These are phyloP conservation scores for Cercophora samala DNA, from an alignment of 495 filamentous ascomycete species.

Conservation along the genomic window DNA sequence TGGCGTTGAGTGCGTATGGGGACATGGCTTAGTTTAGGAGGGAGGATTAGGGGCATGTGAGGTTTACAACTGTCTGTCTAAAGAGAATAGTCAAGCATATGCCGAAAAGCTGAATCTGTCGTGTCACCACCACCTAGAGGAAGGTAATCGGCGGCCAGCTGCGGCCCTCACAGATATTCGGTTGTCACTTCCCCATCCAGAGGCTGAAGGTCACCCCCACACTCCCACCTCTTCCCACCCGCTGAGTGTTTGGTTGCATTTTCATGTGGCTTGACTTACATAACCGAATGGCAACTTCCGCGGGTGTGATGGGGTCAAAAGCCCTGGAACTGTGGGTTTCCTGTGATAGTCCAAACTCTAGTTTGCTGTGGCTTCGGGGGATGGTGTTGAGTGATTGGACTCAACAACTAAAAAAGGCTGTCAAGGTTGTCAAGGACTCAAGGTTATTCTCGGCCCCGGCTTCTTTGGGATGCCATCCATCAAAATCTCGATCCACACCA, in stretches of 20 bases:
- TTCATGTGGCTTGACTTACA: slow-evolving; percentile 1
- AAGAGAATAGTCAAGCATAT: neutral
- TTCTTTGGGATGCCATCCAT: neutral
- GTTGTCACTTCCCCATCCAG: neutral
- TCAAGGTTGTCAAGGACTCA: no score
- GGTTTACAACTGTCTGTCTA: no score
- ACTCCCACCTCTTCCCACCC: neutral
- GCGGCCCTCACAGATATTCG: neutral
- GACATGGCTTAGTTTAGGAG: slow-evolving; percentile 14
- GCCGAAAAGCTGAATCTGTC: neutral
- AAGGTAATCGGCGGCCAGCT: no score
- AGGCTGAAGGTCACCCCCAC: slow-evolving; percentile 4
- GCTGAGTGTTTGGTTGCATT: neutral
- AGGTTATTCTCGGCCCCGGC: slow-evolving; percentile 4
- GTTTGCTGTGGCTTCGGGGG: neutral
- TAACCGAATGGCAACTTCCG: slow-evolving; percentile 10
- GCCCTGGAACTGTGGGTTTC: neutral
- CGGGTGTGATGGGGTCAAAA: neutral
- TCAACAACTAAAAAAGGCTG: neutral
- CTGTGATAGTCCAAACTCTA: neutral
- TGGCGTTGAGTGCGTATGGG: slow-evolving; percentile 59
- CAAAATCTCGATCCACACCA: neutral
- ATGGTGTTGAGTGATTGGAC: neutral
- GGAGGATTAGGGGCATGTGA: neutral
- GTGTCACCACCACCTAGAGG: neutral